phyloP scores from a whole-genome alignment of 106 monocot species.

The Phalaenopsis aphrodite region DNA sequence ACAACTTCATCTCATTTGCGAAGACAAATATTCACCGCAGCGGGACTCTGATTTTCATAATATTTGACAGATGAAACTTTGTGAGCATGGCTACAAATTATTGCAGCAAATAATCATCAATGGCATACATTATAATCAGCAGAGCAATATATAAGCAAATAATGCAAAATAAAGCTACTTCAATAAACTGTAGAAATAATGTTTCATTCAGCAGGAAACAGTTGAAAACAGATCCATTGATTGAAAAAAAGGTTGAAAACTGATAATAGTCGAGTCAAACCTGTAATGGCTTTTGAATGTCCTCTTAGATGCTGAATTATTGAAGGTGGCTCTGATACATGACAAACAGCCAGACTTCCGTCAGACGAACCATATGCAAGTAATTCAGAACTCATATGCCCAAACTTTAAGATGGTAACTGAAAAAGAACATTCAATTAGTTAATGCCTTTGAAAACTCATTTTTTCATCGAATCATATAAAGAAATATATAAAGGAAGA shows the following conservation, averaged over 20 bases:
- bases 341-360: constrained; percentile 79
- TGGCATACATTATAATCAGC: background rate
- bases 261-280: constrained; percentile 22
- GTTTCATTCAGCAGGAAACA: background rate
- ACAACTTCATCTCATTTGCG: too few relatives aligned
- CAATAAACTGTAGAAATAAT: background rate
- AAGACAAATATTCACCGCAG: too few relatives aligned
- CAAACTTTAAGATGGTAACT: constrained; percentile 95
- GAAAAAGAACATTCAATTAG: constrained; percentile 2
- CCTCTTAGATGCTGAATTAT: constrained; percentile 72
- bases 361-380: constrained; percentile 93
- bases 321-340: constrained; percentile 59
- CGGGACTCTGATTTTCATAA: too few relatives aligned
- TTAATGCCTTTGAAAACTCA: background rate
- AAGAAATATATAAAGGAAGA: too few relatives aligned
- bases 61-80: background rate
- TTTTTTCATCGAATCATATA: background rate
- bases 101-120: background rate
- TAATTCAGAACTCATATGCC: constrained; percentile 87
- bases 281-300: constrained; percentile 89
- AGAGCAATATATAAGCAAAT: background rate
- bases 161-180: background rate
- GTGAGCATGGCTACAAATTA: background rate
- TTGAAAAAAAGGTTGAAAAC: too few relatives aligned
- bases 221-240: background rate